These are phyloP conservation scores for Pleurostoma richardsiae DNA, from an alignment of 2,329 filamentous ascomycete species.

Conservation along the genomic window DNA sequence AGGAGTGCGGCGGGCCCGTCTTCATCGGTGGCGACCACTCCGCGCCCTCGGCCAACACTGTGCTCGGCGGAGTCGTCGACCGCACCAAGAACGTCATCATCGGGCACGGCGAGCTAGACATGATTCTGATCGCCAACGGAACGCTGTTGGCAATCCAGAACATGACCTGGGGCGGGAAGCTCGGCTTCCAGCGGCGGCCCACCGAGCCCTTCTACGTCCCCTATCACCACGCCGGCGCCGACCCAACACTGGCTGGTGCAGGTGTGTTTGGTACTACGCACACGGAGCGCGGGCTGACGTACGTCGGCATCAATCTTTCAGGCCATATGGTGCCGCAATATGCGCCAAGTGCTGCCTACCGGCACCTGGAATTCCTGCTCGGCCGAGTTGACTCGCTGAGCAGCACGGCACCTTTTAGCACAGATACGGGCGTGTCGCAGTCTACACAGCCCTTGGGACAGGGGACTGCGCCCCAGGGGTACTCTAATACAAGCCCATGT, in stretches of 20 bases:
- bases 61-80: constrained; percentile 69
- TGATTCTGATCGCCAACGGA: constrained; percentile 62
- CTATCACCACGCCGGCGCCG: constrained; percentile 43
- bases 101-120: constrained; percentile 67
- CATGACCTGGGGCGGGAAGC: constrained; percentile 70
- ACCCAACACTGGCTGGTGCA: constrained; percentile 14
- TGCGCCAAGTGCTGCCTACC: constrained; percentile 3
- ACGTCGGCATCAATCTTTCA: constrained; percentile 9
- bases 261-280: constrained; percentile 5
- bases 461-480: background rate
- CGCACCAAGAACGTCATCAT: constrained; percentile 68
- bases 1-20: constrained; percentile 18
- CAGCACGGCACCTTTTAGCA: constrained; percentile 5
- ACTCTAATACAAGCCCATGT: constrained; percentile 3
- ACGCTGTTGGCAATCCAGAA: constrained; percentile 71
- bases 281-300: constrained; percentile 4
- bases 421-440: background rate
- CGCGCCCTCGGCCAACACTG: constrained; percentile 45
- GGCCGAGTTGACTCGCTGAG: constrained; percentile 5
- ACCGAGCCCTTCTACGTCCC: constrained; percentile 64
- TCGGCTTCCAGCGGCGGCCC: constrained; percentile 63
- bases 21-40: constrained; percentile 44
- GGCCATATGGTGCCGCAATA: constrained; percentile 5
- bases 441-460: background rate
- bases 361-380: constrained; percentile 5